Evolutionary conservation across 1,139 yeast genomes (phyloP).

Genomic region (Lodderomyces jiufengensis): DNA sequence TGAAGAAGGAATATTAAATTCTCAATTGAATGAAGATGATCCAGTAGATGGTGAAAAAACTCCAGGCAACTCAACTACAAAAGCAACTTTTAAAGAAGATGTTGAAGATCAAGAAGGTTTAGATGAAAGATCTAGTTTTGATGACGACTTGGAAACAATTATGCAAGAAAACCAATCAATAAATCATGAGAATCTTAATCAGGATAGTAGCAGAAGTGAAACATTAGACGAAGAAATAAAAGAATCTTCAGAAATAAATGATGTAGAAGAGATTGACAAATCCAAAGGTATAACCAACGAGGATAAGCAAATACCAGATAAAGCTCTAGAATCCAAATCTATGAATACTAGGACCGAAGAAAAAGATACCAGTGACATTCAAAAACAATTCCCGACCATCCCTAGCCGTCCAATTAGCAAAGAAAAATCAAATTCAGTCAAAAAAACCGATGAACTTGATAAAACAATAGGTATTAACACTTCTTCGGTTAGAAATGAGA

Average conservation of each 20-base stretch:
- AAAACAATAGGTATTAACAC: too few species aligned
- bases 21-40: slow-evolving; percentile 3
- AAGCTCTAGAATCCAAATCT: too few species aligned
- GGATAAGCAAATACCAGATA: not conserved
- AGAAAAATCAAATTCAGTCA: too few species aligned
- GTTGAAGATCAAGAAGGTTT: slow-evolving; percentile 19
- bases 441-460: too few species aligned
- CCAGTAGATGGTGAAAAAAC: slow-evolving; percentile 33
- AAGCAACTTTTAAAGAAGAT: slow-evolving; percentile 30
- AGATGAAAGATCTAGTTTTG: slow-evolving; percentile 23
- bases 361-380: too few species aligned
- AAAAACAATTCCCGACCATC: too few species aligned
- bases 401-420: too few species aligned
- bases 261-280: not conserved
- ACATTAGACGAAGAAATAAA: not conserved
- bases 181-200: not conserved
- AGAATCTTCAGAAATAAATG: not conserved
- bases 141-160: slow-evolving; percentile 36
- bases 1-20: slow-evolving; percentile 1
- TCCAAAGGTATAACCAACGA: not conserved
- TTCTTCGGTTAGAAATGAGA: too few species aligned
- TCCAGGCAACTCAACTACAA: slow-evolving; percentile 33
- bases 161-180: slow-evolving; percentile 24
- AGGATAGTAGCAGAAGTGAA: not conserved
- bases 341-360: too few species aligned